phyloP scores from a whole-genome alignment of 164 flowering plant species.

The Echeveria elegans region DNA sequence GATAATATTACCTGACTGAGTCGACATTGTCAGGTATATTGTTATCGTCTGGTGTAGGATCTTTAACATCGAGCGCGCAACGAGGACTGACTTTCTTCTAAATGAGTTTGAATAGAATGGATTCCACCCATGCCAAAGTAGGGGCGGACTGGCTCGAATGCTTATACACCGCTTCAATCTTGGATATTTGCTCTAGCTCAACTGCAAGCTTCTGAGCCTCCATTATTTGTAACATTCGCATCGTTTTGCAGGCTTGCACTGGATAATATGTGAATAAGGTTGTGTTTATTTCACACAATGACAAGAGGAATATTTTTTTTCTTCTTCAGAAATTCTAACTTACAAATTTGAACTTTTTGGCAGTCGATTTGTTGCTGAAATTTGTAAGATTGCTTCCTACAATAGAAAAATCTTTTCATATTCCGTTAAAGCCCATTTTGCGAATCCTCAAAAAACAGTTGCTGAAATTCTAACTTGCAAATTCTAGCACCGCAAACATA shows the following conservation, averaged over 20 bases:
- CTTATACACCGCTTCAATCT: not conserved
- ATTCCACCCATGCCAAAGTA: too few species aligned
- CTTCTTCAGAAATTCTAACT: not conserved
- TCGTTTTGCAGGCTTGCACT: not conserved
- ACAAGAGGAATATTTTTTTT: not conserved
- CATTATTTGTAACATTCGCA: not conserved
- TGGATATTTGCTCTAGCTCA: not conserved
- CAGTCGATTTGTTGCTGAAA: not conserved
- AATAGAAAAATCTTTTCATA: too few species aligned
- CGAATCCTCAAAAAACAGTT: not conserved
- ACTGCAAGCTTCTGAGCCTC: not conserved
- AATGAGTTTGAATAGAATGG: too few species aligned
- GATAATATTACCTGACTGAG: not conserved
- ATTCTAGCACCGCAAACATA: conserved; percentile 68
- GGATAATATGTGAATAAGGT: not conserved
- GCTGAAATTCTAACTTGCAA: conserved; percentile 36
- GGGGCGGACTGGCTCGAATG: not conserved
- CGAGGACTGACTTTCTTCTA: not conserved
- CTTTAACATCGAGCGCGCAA: not conserved
- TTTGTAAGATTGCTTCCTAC: not conserved
- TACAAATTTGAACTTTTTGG: not conserved
- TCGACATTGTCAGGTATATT: not conserved
- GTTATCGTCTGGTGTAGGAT: not conserved
- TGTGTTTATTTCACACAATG: not conserved
- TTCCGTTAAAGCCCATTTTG: not conserved